phyloP scores from a whole-genome alignment of 805 yeast species.

The Cyberlindnera misumaiensis region DNA sequence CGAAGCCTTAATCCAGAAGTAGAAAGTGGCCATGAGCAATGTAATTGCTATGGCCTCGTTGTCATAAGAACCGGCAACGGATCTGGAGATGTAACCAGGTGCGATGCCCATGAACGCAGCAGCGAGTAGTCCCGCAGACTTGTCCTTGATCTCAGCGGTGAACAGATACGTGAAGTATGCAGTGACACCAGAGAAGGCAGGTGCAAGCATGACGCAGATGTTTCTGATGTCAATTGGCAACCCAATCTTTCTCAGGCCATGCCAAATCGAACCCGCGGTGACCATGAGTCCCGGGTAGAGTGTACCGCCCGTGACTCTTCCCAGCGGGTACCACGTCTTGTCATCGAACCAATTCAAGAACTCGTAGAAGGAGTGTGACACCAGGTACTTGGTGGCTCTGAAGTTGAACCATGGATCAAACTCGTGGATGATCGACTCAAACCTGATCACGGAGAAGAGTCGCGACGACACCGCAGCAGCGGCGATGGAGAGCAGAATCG shows the following conservation, averaged over 20 bases:
- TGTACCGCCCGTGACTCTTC: conserved; percentile 98
- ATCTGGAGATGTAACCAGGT: conserved; percentile 96
- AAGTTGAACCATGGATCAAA: conserved; percentile 96
- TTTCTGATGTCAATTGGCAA: conserved; percentile 92
- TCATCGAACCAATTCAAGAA: conserved; percentile 98
- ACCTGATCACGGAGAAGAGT: conserved; percentile 91
- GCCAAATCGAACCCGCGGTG: conserved; percentile 88
- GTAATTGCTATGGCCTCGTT: conserved; percentile 99
- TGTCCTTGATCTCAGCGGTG: conserved; percentile 84
- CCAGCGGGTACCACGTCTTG: conserved; percentile 98
- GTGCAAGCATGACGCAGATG: conserved; percentile 92
- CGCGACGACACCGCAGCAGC: conserved; percentile 92
- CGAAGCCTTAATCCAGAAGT: conserved; percentile 90
- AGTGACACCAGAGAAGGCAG: conserved; percentile 90
- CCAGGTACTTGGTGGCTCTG: conserved; percentile 92
- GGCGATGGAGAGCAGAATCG: conserved; percentile 70
- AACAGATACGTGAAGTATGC: conserved; percentile 84
- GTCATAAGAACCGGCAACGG: conserved; percentile 98
- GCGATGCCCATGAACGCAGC: conserved; percentile 96
- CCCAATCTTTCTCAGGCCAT: conserved; percentile 52
- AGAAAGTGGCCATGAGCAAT: conserved; percentile 89
- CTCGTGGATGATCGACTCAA: conserved; percentile 95
- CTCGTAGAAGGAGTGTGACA: conserved; percentile 75
- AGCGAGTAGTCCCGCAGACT: conserved; percentile 83
- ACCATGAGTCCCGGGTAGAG: conserved; percentile 98